A percentile compares a stretch with the other conserved stretches of the same genome.
Conservation (phyloP, 2,329 filamentous ascomycete genomes). For the Ophiostoma quercus region DNA sequence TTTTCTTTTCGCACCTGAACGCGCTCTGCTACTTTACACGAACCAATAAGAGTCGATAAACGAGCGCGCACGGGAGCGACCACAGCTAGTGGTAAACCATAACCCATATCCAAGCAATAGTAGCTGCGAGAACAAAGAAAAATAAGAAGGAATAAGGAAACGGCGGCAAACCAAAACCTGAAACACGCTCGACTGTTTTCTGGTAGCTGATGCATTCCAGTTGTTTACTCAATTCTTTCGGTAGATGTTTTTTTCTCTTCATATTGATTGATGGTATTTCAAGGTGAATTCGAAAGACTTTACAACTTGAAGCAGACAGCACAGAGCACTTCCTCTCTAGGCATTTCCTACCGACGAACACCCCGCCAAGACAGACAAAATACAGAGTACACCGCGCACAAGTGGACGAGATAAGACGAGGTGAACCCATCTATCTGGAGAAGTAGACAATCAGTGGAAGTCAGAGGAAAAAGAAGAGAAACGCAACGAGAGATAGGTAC, state of each 20-base stretch:
- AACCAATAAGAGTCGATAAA: not conserved
- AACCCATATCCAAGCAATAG: not conserved
- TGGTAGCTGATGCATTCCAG: not conserved
- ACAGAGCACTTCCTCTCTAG: constrained; percentile 6
- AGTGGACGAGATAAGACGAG: not conserved
- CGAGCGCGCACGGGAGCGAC: not conserved
- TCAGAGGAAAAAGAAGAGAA: not conserved
- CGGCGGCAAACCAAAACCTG: not conserved
- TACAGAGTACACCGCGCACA: not conserved
- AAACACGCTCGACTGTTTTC: not conserved
- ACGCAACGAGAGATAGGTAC: not conserved
- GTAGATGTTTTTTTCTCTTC: not conserved
- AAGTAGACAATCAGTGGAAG: not conserved
- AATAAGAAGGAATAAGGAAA: not conserved
- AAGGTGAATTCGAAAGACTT: not conserved
- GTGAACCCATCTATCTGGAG: not conserved
- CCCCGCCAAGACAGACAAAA: not conserved
- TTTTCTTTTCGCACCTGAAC: not conserved
- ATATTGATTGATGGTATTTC: not conserved
- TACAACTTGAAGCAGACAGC: not conserved
- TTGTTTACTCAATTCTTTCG: not conserved
- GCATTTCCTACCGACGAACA: not conserved
- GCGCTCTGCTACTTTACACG: not conserved
- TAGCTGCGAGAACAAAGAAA: constrained; percentile 6
- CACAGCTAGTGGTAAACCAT: not conserved